phyloP scores from a whole-genome alignment of 257 asterid species.

The Nicotiana otophora region DNA sequence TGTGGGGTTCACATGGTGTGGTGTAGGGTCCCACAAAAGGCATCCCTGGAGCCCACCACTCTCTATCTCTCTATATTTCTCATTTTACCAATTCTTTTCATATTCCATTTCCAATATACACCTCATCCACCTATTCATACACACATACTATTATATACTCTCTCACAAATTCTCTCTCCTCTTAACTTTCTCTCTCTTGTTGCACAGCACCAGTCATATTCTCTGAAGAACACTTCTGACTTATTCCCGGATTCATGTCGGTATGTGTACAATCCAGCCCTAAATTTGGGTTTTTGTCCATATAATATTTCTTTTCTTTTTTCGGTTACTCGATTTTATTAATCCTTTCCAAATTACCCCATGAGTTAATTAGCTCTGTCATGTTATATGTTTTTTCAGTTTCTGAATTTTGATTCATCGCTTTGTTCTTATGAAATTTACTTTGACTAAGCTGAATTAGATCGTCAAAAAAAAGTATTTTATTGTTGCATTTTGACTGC shows the following conservation, averaged over 20 bases:
- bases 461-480: neutral
- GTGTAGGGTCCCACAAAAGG: neutral
- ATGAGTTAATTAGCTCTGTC: neutral
- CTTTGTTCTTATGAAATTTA: neutral
- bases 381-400: neutral
- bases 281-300: neutral
- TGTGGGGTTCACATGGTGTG: neutral
- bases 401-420: neutral
- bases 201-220: slow-evolving; percentile 7
- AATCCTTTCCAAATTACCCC: neutral
- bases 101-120: neutral
- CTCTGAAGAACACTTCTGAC: slow-evolving; percentile 24
- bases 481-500: neutral
- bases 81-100: neutral
- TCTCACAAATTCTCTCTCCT: neutral
- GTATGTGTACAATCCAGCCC: slow-evolving; percentile 29
- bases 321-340: neutral
- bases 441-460: neutral
- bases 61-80: neutral
- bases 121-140: neutral
- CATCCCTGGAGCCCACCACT: neutral
- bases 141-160: neutral
- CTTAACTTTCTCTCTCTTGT: slow-evolving; percentile 11
- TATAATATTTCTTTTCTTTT: neutral
- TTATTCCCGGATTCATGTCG: slow-evolving; percentile 59